Base-by-base conservation (phyloP, 202 grass and related monocot species). In the Setaria italica region DNA sequence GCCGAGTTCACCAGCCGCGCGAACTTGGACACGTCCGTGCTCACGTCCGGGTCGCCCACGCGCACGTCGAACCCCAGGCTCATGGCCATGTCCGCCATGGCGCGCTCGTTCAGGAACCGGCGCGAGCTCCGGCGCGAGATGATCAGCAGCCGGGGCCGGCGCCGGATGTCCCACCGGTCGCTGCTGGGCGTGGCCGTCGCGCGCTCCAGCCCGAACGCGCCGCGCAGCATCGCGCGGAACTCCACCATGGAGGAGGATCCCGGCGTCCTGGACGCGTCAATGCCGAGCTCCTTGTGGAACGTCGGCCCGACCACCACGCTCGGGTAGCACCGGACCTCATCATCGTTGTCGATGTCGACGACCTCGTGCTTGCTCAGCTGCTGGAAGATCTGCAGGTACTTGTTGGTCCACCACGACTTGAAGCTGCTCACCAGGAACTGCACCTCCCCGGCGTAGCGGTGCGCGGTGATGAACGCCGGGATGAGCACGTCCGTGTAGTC, bases 401-500 rank as follows among this genome's bases (percentile, higher is more conserved):
- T 79, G 85, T 25, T 87, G 1, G 87, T 80, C 95, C 95, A 97
- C 95, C 92, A 97, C 19, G 85, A 82, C 89, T 95, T 95, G 64
- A 66, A 80, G 83, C 83, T 91, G 87, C 92, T 93, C 37, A 95
- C 87, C n/a, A 95, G 77, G 64, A 97, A 90, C 85, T 93, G 89
- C 9, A 97, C 89, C 66, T 97, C 92, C 5, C 92, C 89, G 0
- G 16, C 85, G 79, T 82, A 91, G 9, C 89, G 80, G 63, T 56
- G 80, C 34, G 92, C 85, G 0, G 90, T 97, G 80, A 97, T 89
- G 74, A 97, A 97, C 33, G 93, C 78, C 19, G 94, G 94, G 81
- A 97, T 81, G 11, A 97, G 67, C 64, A 97, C 88, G 85, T 97
- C 94, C 54, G 92, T 97, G 86, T 94, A 94, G 74, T 94, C 92